Evolutionary conservation across 2,329 filamentous ascomycete species (phyloP), one percentile per base, ranked within the genome.

Genomic region (Gnomoniopsis smithogilvyi): DNA sequence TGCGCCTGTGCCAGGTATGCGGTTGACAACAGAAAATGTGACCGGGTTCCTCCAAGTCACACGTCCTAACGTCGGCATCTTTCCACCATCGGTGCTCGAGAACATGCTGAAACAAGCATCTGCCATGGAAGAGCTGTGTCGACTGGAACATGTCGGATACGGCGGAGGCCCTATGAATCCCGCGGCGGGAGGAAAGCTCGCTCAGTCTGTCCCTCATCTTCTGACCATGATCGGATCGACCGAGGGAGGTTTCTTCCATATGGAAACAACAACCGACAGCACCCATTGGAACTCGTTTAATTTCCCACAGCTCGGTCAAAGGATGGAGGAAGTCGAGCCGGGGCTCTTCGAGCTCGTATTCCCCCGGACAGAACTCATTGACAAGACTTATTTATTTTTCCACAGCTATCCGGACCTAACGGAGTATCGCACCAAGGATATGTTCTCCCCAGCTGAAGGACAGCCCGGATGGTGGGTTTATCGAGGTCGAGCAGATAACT

Each of bases 341-440:
- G 69, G 68, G 1, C 53, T 70, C 21, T 71, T 66, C 59, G 68
- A 71, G 62, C 65, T 71, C 7, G 66, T 71, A 3, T 67, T 65
- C 51, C 66, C 68, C 11, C 62, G 63, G 22, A 69, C 68, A 1
- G 62, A 65, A 10, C 62, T 62, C 11, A 63, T 67, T 15, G 60
- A 66, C 6, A 52, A 47, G 52, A 60, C 58, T 6, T 33, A 56
- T 41, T 21, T 60, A 21, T 30, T 52, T 33, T 75, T 72, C 51
- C 58, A 64, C 6, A 64, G 70, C 2, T 75, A 72, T 53, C 70
- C 68, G 0, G 62, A 71, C 11, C 46, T 64, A 1, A 52, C 68
- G 3, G 68, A 67, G 38, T 74, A 73, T 38, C 64, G 64, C 6
- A 74, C 72, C 22, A 68, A 67, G 17, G 74, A 77, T 50, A 60